A percentile compares a stretch with the other conserved stretches of the same genome.
These are phyloP conservation scores for Pseudonectria buxi DNA, from an alignment of 2,329 filamentous ascomycete species.

Conservation along the genomic window DNA sequence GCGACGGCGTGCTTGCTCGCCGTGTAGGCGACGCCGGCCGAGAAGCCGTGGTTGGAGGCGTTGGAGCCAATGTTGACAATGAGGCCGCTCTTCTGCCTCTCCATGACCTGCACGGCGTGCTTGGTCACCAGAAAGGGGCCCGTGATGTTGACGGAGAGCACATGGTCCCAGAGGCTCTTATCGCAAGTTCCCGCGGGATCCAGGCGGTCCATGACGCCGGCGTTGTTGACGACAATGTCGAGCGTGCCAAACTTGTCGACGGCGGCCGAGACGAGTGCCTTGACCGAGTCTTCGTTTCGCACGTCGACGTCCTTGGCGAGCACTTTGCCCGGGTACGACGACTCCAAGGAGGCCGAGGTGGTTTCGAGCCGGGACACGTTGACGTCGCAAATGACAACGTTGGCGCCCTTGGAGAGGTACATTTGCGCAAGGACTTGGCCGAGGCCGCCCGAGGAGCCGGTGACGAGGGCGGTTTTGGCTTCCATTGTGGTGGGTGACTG, in stretches of 20 bases:
- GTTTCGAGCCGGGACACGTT: slow-evolving; percentile 10
- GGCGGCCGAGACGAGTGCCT: slow-evolving; percentile 16
- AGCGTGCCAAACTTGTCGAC: slow-evolving; percentile 20
- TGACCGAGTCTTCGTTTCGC: slow-evolving; percentile 16
- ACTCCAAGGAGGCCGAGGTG: not conserved
- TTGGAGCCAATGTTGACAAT: slow-evolving; percentile 49
- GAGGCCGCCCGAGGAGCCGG: slow-evolving; percentile 26
- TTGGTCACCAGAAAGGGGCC: slow-evolving; percentile 47
- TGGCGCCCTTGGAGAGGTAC: slow-evolving; percentile 24
- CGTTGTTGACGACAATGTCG: slow-evolving; percentile 54
- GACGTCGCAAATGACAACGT: slow-evolving; percentile 29
- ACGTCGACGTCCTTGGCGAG: slow-evolving; percentile 9
- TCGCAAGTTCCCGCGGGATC: slow-evolving; percentile 43
- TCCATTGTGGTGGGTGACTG: not conserved
- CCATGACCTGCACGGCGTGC: slow-evolving; percentile 35
- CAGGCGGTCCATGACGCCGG: slow-evolving; percentile 51
- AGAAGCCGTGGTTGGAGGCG: slow-evolving; percentile 35
- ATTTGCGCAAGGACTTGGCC: slow-evolving; percentile 25
- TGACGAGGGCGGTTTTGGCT: slow-evolving; percentile 25
- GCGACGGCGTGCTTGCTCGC: slow-evolving; percentile 47
- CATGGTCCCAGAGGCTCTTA: slow-evolving; percentile 42
- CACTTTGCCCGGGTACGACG: slow-evolving; percentile 1
- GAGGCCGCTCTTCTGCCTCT: slow-evolving; percentile 26
- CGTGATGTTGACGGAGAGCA: slow-evolving; percentile 51
- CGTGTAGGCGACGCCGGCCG: slow-evolving; percentile 42